Percentiles rank a stretch among this genome's conserved stretches.
These are phyloP conservation scores for Mycocentrospora acerina DNA, from an alignment of 2,329 filamentous ascomycete genomes.

Conservation along the genomic window DNA sequence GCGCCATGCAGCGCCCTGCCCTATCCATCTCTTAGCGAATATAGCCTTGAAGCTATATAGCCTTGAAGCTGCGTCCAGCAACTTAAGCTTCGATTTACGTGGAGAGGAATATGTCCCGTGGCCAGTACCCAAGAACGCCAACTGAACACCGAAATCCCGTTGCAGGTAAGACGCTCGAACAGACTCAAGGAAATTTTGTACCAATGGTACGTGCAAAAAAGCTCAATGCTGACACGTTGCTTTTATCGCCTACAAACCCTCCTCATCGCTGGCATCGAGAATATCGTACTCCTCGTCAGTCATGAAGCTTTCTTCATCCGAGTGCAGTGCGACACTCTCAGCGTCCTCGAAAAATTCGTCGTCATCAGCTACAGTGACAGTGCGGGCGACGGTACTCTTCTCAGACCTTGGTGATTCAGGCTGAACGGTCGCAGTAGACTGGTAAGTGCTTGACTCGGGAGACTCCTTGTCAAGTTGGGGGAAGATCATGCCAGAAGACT, in stretches of 20 bases:
- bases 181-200: neutral
- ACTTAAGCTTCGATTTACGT: slow-evolving; percentile 14
- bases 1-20: slow-evolving; percentile 16
- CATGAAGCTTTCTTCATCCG: slow-evolving; percentile 76
- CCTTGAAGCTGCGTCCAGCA: too few relatives aligned
- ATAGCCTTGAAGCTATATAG: too few relatives aligned
- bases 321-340: slow-evolving; percentile 56
- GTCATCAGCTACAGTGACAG: slow-evolving; percentile 42
- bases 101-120: slow-evolving; percentile 24
- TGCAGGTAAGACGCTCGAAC: neutral
- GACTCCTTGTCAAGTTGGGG: slow-evolving; percentile 95
- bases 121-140: slow-evolving; percentile 18
- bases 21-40: too few relatives aligned
- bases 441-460: slow-evolving; percentile 75
- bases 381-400: slow-evolving; percentile 34
- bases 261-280: slow-evolving; percentile 90
- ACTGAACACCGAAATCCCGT: slow-evolving; percentile 2
- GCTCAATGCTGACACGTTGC: neutral
- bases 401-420: slow-evolving; percentile 24
- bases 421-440: slow-evolving; percentile 48
- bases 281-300: slow-evolving; percentile 99
- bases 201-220: neutral
- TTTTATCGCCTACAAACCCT: slow-evolving; percentile 44
- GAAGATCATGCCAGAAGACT: slow-evolving; percentile 78
- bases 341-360: slow-evolving; percentile 61